These are phyloP conservation scores for Colletotrichum liaoningense DNA, from an alignment of 2,329 filamentous ascomycete species.

Conservation along the genomic window DNA sequence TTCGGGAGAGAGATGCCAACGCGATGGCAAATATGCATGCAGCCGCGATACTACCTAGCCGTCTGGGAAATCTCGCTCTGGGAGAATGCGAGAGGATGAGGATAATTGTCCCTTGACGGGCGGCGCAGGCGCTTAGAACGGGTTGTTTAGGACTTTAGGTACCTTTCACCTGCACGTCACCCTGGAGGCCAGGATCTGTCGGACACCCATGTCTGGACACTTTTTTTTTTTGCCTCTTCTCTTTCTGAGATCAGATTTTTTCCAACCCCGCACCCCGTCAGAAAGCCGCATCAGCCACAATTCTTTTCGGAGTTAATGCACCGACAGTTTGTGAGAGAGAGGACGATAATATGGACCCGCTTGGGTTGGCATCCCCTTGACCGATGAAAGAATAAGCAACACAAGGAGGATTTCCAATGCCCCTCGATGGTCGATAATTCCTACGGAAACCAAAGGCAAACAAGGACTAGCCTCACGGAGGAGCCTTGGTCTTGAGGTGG, in stretches of 20 bases:
- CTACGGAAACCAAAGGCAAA: not conserved
- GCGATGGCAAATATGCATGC: conserved; percentile 27
- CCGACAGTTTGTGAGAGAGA: not conserved
- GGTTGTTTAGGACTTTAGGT: not conserved
- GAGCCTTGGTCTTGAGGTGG: conserved; percentile 18
- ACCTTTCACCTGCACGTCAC: conserved; percentile 30
- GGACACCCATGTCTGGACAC: conserved; percentile 22
- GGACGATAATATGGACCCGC: not conserved
- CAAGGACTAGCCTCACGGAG: conserved; percentile 30
- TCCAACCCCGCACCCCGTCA: conserved; percentile 27
- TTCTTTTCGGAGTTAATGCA: conserved; percentile 24
- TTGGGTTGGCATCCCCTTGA: not conserved
- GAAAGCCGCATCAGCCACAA: conserved; percentile 17
- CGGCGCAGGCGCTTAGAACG: conserved; percentile 30
- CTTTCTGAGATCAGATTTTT: conserved; percentile 17
- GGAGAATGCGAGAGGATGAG: not conserved
- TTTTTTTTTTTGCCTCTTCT: not conserved
- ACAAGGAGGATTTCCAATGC: not conserved
- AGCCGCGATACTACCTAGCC: conserved; percentile 25
- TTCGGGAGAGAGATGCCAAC: conserved; percentile 1
- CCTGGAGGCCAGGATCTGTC: conserved; percentile 16
- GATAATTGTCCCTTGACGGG: conserved; percentile 7
- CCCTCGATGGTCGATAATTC: not conserved
- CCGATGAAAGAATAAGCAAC: not conserved
- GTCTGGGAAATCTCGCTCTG: not conserved